Base-by-base conservation (phyloP, 805 yeast genomes). In the Wickerhamomyces sydowiorum region DNA sequence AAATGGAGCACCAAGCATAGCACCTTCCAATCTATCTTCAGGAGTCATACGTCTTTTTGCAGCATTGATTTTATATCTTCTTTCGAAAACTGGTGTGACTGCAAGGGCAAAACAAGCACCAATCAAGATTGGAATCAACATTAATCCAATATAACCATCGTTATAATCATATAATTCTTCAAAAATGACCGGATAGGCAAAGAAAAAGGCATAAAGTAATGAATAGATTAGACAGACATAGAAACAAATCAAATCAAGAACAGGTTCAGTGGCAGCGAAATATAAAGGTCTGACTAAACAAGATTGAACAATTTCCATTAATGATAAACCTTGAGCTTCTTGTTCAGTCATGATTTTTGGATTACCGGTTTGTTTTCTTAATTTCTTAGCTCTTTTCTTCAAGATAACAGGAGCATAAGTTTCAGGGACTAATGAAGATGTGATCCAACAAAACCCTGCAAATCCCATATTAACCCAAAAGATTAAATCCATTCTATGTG, bases 391-490 rank as follows among this genome's bases (percentile, higher is more conserved):
- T 59, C 82, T 76, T 39, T 58, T 72, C 54, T 79, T 81, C 46
- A 86, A 66, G 41, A 88, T 80, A 8, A 80, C 87, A 8, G 96
- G 96, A 4, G 93, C 86, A 62, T 82, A 86, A 17, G 97, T 89
- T 66, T 89, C 97, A n/a, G 96, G 97, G 24, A 89, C 75, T 15
- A 72, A 52, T 13, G 78, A 60, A 34, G 80, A 72, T 18, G 74
- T 48, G 25, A 88, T 68, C 85, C 90, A 83, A 80, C 83, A 80
- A 4, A 76, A 75, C 48, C 96, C 96, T 2, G 93, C 86, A 65
- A 89, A 86, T 4, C 90, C 95, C 86, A 89, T 77, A 60, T 88
- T 89, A 42, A 87, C 90, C 96, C 96, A 89, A 49, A 85, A 77
- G 57, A 89, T 75, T 30, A 86, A 60, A 36, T 82, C 89, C 56